A percentile compares a stretch with the other conserved stretches of the same genome.
These are phyloP conservation scores for Salvia miltiorrhiza DNA, from an alignment of 257 asterid species.

Conservation along the genomic window DNA sequence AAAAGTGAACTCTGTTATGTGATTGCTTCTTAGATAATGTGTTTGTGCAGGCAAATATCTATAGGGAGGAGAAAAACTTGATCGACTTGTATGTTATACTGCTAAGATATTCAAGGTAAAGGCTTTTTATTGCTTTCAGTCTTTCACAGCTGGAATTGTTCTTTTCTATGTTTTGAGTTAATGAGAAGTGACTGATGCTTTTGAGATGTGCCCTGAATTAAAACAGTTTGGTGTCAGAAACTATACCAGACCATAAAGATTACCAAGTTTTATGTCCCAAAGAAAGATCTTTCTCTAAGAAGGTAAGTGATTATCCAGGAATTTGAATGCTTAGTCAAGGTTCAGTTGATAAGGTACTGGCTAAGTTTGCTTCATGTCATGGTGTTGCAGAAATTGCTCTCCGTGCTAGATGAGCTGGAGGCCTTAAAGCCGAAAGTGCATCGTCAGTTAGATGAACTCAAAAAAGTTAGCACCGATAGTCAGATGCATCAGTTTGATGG, in stretches of 20 bases:
- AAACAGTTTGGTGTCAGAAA: slow-evolving; percentile 86
- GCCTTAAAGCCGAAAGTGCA: slow-evolving; percentile 59
- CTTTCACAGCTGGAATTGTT: background rate
- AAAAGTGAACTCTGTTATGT: background rate
- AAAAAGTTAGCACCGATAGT: slow-evolving; percentile 35
- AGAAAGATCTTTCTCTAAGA: slow-evolving; percentile 47
- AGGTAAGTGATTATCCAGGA: slow-evolving; percentile 39
- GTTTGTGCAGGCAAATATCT: slow-evolving; percentile 59
- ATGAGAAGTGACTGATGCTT: slow-evolving; percentile 13
- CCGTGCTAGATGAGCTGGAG: slow-evolving; percentile 80
- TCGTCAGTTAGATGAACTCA: slow-evolving; percentile 41
- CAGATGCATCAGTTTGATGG: slow-evolving; percentile 37
- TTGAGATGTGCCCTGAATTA: slow-evolving; percentile 22
- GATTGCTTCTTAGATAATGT: slow-evolving; percentile 7
- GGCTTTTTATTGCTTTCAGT: background rate
- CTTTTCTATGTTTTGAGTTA: slow-evolving; percentile 7
- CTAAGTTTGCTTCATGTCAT: slow-evolving; percentile 13
- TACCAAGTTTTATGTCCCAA: slow-evolving; percentile 44
- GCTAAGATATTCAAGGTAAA: slow-evolving; percentile 78
- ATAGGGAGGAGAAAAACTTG: slow-evolving; percentile 69
- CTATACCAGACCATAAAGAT: slow-evolving; percentile 79
- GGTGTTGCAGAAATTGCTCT: slow-evolving; percentile 48
- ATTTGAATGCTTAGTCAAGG: background rate
- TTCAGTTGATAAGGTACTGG: slow-evolving; percentile 18
- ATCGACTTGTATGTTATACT: slow-evolving; percentile 76